Evolutionary conservation across 108 stramenopile genomes (phyloP), one percentile per base, ranked within the genome.

Genomic region (Nitzschia sp.): DNA sequence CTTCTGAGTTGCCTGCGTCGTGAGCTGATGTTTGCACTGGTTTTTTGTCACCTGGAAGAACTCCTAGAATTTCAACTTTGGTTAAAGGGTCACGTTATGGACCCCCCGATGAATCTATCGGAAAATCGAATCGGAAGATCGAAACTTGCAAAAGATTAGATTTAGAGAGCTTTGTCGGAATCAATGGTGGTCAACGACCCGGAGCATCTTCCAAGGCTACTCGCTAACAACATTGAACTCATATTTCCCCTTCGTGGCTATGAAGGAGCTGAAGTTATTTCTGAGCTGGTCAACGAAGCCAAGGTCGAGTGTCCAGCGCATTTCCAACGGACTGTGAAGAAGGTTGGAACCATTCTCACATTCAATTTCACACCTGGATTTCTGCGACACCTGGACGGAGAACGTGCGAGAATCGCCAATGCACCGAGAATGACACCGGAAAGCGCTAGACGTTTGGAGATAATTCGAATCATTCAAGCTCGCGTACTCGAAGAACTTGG

Each of bases 291-390:
- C 23, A 63, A 75, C 25, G 74, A 78, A 9, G 66, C 74, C 38
- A 69, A 62, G 22, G 58, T n/a, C 0, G 5, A 21, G 30, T 45
- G 63, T 23, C 64, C 19, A 46, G 63, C 35, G 9, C 15, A 30
- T 19, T 57, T 36, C 33, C 26, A 47, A 17, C 21, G 45, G 34
- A 58, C 66, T 0, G 47, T 63, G 5, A 60, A 73, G 52, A 80
- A 80, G 3, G 61, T 85, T 16, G 81, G 88, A 53, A 21, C 73
- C n/a, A 79, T 89, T 23, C 4, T 92, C n/a, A 58, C 68, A 16
- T 92, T 88, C 64, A 84, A 87, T 13, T 88, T 88, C 47, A 86
- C 88, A 1, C 76, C 87, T 5, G 87, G 88, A 26, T 92, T 92
- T 60, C 68, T 92, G 19, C 72, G 87, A 15, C 86, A 92, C 69